phyloP scores from a whole-genome alignment of 2,329 filamentous ascomycete species.

The Parafenestella ontariensis region DNA sequence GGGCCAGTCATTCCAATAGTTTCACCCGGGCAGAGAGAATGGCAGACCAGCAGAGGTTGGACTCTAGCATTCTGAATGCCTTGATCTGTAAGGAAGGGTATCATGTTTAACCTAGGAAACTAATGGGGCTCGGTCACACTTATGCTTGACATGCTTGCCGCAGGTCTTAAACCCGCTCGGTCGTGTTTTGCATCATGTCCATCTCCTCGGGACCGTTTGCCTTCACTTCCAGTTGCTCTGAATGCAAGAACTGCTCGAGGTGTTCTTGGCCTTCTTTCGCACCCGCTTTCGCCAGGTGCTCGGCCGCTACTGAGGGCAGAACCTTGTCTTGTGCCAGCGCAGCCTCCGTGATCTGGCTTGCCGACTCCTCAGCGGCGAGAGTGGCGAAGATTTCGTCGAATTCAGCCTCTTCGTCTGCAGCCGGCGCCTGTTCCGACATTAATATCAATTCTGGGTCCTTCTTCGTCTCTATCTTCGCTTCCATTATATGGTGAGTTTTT shows the following conservation, averaged over 20 bases:
- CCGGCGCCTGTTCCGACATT: background rate
- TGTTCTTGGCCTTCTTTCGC: background rate
- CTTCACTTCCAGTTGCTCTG: background rate
- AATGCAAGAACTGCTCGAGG: background rate
- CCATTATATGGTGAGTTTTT: background rate
- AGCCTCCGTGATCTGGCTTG: background rate
- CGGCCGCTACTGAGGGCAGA: background rate
- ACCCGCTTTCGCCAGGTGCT: background rate
- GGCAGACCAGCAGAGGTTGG: no score
- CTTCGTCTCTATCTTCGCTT: background rate
- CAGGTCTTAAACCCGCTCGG: background rate
- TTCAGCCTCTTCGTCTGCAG: background rate
- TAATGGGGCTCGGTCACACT: no score
- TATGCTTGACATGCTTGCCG: background rate
- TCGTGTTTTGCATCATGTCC: background rate
- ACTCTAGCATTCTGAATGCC: no score
- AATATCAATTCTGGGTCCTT: background rate
- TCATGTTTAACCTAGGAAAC: background rate
- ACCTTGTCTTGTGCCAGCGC: background rate
- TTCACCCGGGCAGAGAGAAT: no score
- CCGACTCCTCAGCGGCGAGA: background rate
- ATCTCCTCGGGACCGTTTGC: background rate
- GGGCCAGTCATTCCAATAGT: no score
- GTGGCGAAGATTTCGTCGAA: conserved; percentile 5
- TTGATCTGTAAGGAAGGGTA: background rate